Percentiles rank a stretch among this genome's conserved stretches.
These are phyloP conservation scores for Fomitopsis betulina DNA, from an alignment of 1,284 basidiomycete genomes.

Conservation along the genomic window DNA sequence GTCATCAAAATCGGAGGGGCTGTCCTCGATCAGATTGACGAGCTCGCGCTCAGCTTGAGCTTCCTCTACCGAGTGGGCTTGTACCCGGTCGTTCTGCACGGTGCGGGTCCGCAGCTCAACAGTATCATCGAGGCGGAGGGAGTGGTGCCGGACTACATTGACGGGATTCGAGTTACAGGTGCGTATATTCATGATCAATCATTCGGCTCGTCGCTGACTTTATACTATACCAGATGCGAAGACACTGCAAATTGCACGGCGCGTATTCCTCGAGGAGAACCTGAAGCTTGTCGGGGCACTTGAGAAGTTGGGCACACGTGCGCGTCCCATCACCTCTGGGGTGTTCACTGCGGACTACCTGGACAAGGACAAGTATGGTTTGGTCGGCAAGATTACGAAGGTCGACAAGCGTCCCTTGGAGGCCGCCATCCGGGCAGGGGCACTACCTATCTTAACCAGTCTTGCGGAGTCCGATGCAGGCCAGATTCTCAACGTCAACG, in stretches of 20 bases:
- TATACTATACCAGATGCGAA: constrained; percentile 62
- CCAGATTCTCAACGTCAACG: constrained; percentile 96
- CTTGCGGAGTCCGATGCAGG: constrained; percentile 89
- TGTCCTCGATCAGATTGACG: constrained; percentile 86
- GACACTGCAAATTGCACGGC: constrained; percentile 87
- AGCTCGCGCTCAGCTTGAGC: constrained; percentile 87
- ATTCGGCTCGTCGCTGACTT: background rate
- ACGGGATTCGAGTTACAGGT: constrained; percentile 94
- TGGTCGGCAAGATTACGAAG: constrained; percentile 89
- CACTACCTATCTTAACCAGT: constrained; percentile 89
- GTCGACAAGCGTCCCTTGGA: constrained; percentile 95
- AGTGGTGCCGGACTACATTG: constrained; percentile 90
- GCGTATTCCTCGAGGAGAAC: constrained; percentile 96
- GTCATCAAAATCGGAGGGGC: constrained; percentile 95
- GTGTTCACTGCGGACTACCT: constrained; percentile 95
- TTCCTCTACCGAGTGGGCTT: constrained; percentile 93
- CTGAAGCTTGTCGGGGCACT: constrained; percentile 87
- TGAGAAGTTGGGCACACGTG: constrained; percentile 89
- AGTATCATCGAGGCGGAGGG: constrained; percentile 88
- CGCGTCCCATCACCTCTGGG: constrained; percentile 92
- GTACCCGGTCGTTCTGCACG: constrained; percentile 92
- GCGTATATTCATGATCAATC: constrained; percentile 21
- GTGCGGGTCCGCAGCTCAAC: constrained; percentile 93
- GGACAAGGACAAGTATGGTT: constrained; percentile 90
- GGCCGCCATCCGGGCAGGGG: constrained; percentile 90